phyloP scores from a whole-genome alignment of 2,329 filamentous ascomycete genomes.

The Fusarium coicis region DNA sequence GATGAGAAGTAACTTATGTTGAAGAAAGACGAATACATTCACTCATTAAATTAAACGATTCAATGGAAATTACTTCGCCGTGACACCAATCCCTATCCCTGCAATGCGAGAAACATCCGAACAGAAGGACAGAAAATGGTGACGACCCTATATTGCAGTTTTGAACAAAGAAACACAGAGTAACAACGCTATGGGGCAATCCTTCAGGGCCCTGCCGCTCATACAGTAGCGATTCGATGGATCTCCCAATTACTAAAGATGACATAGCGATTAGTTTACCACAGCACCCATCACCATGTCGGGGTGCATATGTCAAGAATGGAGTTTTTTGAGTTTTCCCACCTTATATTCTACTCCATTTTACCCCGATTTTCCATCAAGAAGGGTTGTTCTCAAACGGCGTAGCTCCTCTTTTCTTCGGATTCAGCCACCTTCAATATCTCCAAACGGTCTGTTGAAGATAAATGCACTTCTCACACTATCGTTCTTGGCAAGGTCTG shows the following conservation, averaged over 20 bases:
- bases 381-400: rapidly evolving
- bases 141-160: rapidly evolving
- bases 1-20: rapidly evolving
- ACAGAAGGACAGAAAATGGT: too few species aligned
- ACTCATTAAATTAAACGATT: not conserved
- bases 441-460: not conserved
- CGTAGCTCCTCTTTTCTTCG: not conserved
- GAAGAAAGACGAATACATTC: rapidly evolving
- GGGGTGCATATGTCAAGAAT: too few species aligned
- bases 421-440: not conserved
- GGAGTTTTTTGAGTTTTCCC: not conserved
- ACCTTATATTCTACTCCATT: too few species aligned
- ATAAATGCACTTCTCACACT: not conserved
- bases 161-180: not conserved
- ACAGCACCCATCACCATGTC: too few species aligned
- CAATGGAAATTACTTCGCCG: too few species aligned
- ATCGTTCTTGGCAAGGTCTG: rapidly evolving
- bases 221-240: too few species aligned
- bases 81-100: not conserved
- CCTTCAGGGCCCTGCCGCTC: too few species aligned
- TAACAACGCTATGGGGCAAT: not conserved
- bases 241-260: too few species aligned
- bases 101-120: rapidly evolving
- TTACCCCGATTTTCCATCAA: not conserved
- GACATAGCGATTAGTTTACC: too few species aligned